Evolutionary conservation across 768 basidiomycete species (phyloP), one percentile per base, ranked within the genome.

Genomic region (Galerina sulciceps): DNA sequence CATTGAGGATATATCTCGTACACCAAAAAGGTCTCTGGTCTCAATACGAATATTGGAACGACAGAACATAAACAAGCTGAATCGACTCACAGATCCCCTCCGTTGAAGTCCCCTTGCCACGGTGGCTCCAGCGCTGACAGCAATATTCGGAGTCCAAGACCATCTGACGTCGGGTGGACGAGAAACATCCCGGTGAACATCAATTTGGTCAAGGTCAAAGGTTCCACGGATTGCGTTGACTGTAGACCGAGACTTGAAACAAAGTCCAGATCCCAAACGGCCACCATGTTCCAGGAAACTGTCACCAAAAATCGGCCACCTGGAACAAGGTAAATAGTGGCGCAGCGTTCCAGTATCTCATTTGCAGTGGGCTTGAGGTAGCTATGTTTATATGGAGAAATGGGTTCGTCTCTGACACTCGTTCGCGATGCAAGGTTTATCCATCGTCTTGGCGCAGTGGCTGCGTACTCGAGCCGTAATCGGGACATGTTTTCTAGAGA

Each of bases 291-390:
- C 23, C 43, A 42, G 9, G 63, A 51, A 8, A 63, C 54, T 1
- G 67, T 70, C 18, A 72, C 40, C n/a, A 73, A 67, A 57, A 65
- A 74, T 1, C 73, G 71, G 8, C 73, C 73, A 15, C 73, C 73
- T 9, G 73, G 69, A 31, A 74, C 59, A 26, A 74, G 60, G 45
- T 60, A 66, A n/a, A 67, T 44, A 38, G 22, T 31, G 49, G 54
- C 26, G 45, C 40, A 42, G 48, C 35, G 42, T 51, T 49, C 41
- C 18, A 54, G 57, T 38, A 46, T 17, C 15, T 42, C 50, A n/a
- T 17, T 26, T 44, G 10, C 26, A 46, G 34, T 47, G 58, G 35
- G 58, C 54, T 17, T 58, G 52, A 55, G 62, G 49, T 35, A 57
- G 53, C 45, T 66, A 31, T 48, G 26, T 5, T 17, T 36, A 14